A percentile compares a stretch with the other conserved stretches of the same genome.
These are phyloP conservation scores for Penicillium hordei DNA, from an alignment of 2,329 filamentous ascomycete species.

Conservation along the genomic window DNA sequence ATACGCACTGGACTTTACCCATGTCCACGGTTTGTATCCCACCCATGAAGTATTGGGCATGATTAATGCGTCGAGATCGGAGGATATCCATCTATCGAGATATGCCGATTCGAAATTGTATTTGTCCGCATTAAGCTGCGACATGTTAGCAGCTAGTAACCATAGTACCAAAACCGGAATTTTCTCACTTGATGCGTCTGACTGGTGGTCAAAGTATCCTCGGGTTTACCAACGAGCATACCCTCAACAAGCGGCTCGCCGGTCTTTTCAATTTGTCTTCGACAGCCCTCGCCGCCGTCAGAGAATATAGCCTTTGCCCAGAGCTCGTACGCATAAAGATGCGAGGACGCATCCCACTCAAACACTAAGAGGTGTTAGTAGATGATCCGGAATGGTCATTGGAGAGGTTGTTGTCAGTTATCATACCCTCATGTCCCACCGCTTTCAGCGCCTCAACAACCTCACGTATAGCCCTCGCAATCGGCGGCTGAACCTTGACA, in stretches of 20 bases:
- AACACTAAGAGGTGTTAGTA: slow-evolving; percentile 22
- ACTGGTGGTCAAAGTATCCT: slow-evolving; percentile 27
- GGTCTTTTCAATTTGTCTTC: slow-evolving; percentile 29
- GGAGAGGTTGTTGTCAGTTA: no score
- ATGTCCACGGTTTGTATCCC: slow-evolving; percentile 32
- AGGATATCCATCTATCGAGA: slow-evolving; percentile 32
- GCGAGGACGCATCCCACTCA: slow-evolving; percentile 34
- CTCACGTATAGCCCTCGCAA: slow-evolving; percentile 55
- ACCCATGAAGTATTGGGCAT: slow-evolving; percentile 37
- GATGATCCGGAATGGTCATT: fast-evolving
- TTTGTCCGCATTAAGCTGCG: slow-evolving; percentile 30
- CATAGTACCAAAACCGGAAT: background rate
- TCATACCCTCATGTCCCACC: slow-evolving; percentile 56
- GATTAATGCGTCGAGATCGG: slow-evolving; percentile 35
- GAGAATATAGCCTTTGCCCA: slow-evolving; percentile 37
- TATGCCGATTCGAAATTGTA: slow-evolving; percentile 30
- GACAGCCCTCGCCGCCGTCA: slow-evolving; percentile 35
- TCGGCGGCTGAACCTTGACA: slow-evolving; percentile 60
- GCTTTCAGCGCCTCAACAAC: slow-evolving; percentile 57
- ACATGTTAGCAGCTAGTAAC: background rate
- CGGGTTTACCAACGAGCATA: slow-evolving; percentile 36
- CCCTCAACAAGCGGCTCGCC: slow-evolving; percentile 37
- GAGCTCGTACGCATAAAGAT: slow-evolving; percentile 30
- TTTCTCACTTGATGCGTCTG: slow-evolving; percentile 30
- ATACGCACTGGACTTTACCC: slow-evolving; percentile 38